phyloP scores from a whole-genome alignment of 768 basidiomycete genomes.

The Phaeotremella fagi region DNA sequence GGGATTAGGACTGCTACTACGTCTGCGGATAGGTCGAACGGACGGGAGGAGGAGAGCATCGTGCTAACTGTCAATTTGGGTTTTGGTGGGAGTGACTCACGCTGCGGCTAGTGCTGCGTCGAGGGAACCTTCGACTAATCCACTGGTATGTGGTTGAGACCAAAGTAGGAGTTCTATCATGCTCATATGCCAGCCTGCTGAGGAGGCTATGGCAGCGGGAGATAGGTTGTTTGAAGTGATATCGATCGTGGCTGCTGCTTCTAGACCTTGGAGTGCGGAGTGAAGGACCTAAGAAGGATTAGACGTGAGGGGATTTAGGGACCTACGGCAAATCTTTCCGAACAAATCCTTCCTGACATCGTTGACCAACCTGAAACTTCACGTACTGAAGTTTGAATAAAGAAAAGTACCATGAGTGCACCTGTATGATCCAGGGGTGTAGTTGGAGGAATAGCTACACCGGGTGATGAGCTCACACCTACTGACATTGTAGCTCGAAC shows the following conservation, averaged over 20 bases:
- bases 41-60: constrained; percentile 7
- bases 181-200: constrained; percentile 28
- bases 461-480: neutral
- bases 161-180: constrained; percentile 36
- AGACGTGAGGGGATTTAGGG: neutral
- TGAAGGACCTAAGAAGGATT: neutral
- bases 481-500: constrained; percentile 4
- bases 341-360: constrained; percentile 29
- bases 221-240: neutral
- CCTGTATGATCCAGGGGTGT: constrained; percentile 7
- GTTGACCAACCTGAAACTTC: constrained; percentile 38
- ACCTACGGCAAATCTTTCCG: constrained; percentile 34
- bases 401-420: constrained; percentile 19
- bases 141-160: constrained; percentile 33
- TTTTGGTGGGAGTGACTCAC: constrained; percentile 11
- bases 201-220: neutral
- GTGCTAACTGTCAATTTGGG: neutral
- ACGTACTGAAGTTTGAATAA: constrained; percentile 23
- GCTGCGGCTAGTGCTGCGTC: constrained; percentile 38
- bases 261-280: neutral
- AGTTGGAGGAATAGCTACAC: neutral
- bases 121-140: constrained; percentile 29
- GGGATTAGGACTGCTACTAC: constrained; percentile 12
- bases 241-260: neutral
- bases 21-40: constrained; percentile 6